phyloP scores from a whole-genome alignment of 2,329 filamentous ascomycete genomes.

The Pyrenochaeta sp. region DNA sequence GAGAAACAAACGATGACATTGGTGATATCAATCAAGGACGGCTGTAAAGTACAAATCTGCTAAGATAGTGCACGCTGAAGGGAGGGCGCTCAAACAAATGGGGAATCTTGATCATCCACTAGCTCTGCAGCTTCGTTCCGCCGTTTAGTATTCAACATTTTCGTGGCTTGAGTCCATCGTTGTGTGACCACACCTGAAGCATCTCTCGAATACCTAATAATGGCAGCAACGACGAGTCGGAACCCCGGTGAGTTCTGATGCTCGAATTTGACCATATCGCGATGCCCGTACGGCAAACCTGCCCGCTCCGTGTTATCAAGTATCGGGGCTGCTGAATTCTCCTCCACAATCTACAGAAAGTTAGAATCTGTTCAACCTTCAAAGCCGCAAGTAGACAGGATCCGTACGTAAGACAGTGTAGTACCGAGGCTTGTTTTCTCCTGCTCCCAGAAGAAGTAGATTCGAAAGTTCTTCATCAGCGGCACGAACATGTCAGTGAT shows the following conservation, averaged over 20 bases:
- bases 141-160: conserved; percentile 17
- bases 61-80: too few relatives aligned
- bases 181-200: conserved; percentile 12
- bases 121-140: conserved; percentile 21
- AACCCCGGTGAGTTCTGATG: conserved; percentile 30
- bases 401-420: conserved; percentile 36
- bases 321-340: conserved; percentile 30
- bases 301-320: conserved; percentile 46
- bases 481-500: conserved; percentile 50
- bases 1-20: conserved; percentile 30
- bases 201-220: conserved; percentile 26
- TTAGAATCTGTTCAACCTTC: neutral
- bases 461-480: conserved; percentile 45
- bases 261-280: conserved; percentile 40
- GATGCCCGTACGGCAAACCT: conserved; percentile 44
- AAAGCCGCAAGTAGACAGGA: neutral
- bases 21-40: conserved; percentile 30
- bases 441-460: conserved; percentile 53
- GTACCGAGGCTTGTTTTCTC: conserved; percentile 46
- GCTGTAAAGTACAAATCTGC: conserved; percentile 25
- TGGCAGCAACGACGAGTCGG: conserved; percentile 31
- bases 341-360: conserved; percentile 32
- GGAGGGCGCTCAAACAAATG: too few relatives aligned
- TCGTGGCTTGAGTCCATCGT: conserved; percentile 17
- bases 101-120: neutral